Evolutionary conservation across 345 rosid species (phyloP).

Genomic region (Eucalyptus sp.): DNA sequence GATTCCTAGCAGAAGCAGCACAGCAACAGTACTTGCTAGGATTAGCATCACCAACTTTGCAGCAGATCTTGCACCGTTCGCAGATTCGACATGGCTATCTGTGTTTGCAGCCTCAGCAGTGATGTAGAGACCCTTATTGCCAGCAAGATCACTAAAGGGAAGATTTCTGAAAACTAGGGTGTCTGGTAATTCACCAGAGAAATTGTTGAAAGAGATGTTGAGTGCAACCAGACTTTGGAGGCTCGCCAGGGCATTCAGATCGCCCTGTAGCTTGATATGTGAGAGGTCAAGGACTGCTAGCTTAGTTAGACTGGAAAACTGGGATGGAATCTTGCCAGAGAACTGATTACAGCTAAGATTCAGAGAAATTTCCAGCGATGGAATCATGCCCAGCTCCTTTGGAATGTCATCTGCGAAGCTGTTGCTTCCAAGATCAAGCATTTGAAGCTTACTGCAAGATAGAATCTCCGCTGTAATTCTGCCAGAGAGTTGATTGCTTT

Average conservation of each 20-base stretch:
- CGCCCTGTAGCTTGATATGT: constrained; percentile 64
- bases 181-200: constrained; percentile 79
- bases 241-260: constrained; percentile 40
- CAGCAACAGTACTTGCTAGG: constrained; percentile 52
- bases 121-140: constrained; percentile 55
- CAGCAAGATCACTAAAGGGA: constrained; percentile 59
- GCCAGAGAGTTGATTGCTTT: constrained; percentile 55
- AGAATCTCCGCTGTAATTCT: constrained; percentile 57
- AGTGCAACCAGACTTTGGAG: constrained; percentile 79
- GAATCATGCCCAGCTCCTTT: constrained; percentile 55
- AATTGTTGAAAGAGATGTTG: constrained; percentile 80
- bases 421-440: constrained; percentile 71
- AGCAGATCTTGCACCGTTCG: constrained; percentile 23
- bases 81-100: constrained; percentile 12
- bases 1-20: constrained; percentile 46
- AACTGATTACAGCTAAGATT: constrained; percentile 79
- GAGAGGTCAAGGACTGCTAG: constrained; percentile 77
- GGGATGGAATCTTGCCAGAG: constrained; percentile 55
- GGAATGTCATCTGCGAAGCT: constrained; percentile 66
- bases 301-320: constrained; percentile 61
- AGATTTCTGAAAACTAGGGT: constrained; percentile 68
- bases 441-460: constrained; percentile 61
- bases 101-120: constrained; percentile 22
- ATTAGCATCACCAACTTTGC: constrained; percentile 43
- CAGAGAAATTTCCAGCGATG: constrained; percentile 74